Percentiles rank a stretch among this genome's conserved stretches.
These are phyloP conservation scores for Sporothrix phasma DNA, from an alignment of 2,329 filamentous ascomycete species.

Conservation along the genomic window DNA sequence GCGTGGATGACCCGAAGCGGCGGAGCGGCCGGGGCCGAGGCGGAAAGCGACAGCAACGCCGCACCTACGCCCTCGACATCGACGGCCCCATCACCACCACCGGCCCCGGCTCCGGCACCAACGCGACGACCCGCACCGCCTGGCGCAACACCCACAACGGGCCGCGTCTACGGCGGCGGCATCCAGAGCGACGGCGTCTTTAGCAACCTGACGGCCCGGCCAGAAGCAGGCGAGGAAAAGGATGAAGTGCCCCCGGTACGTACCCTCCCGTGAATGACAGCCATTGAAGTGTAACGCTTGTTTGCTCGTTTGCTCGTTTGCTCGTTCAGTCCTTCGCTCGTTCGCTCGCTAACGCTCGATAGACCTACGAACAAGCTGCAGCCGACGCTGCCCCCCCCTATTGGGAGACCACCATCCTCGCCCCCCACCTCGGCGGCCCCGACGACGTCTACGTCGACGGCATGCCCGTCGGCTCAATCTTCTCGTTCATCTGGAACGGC, in stretches of 20 bases:
- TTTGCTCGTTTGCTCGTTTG: too few species aligned
- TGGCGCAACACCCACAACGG: slow-evolving; percentile 25
- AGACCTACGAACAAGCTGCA: slow-evolving; percentile 98
- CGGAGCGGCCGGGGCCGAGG: neutral
- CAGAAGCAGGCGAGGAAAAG: slow-evolving; percentile 64
- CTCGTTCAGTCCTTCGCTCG: too few species aligned
- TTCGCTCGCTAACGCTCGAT: too few species aligned
- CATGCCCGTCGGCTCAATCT: slow-evolving; percentile 80
- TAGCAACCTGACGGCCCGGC: slow-evolving; percentile 87
- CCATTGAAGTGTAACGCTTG: neutral
- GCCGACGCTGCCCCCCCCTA: slow-evolving; percentile 94
- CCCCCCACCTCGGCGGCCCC: slow-evolving; percentile 76
- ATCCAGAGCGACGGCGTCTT: slow-evolving; percentile 91
- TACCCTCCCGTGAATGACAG: slow-evolving; percentile 20
- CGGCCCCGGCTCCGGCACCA: neutral
- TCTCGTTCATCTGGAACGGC: slow-evolving; percentile 82
- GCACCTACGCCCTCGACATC: neutral
- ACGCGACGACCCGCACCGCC: neutral
- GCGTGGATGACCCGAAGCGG: slow-evolving; percentile 19
- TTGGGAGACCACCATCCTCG: slow-evolving; percentile 97
- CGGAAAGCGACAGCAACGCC: neutral
- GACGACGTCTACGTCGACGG: slow-evolving; percentile 97
- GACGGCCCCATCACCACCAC: too few species aligned
- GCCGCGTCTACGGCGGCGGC: slow-evolving; percentile 57
- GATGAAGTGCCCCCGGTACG: slow-evolving; percentile 91